Percentiles rank a stretch among this genome's conserved stretches.
phyloP scores from a whole-genome alignment of 2,329 filamentous ascomycete genomes.

The Microthyrium microscopicum region DNA sequence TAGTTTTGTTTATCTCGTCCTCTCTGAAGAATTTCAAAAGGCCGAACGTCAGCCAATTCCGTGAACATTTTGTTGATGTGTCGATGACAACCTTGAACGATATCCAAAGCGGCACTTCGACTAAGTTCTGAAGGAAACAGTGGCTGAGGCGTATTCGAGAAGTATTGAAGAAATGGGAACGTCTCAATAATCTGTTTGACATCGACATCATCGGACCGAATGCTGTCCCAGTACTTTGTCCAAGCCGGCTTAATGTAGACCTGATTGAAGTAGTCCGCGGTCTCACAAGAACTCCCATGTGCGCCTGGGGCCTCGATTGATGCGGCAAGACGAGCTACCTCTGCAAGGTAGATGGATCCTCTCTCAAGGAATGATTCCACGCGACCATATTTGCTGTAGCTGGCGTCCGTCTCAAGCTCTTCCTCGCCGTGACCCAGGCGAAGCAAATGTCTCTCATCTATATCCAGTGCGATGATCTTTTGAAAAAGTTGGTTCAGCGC shows the following conservation, averaged over 20 bases:
- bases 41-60: conserved; percentile 80
- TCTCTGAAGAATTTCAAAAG: conserved; percentile 82
- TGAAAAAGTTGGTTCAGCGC: conserved; percentile 94
- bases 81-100: conserved; percentile 68
- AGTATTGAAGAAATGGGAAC: conserved; percentile 83
- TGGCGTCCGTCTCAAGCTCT: conserved; percentile 70
- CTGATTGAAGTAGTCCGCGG: conserved; percentile 87
- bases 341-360: conserved; percentile 56
- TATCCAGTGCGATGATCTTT: conserved; percentile 91
- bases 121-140: conserved; percentile 55
- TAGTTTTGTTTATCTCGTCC: conserved; percentile 93
- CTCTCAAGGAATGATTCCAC: conserved; percentile 93
- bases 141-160: conserved; percentile 71
- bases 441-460: conserved; percentile 84
- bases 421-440: conserved; percentile 91
- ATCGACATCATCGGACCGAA: conserved; percentile 38
- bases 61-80: conserved; percentile 84
- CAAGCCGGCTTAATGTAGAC: conserved; percentile 83
- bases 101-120: conserved; percentile 53
- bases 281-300: conserved; percentile 94
- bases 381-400: conserved; percentile 84
- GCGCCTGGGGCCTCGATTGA: conserved; percentile 79
- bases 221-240: conserved; percentile 61
- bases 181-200: conserved; percentile 47
- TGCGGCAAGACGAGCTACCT: conserved; percentile 72